These are phyloP conservation scores for Ascochyta viciae-villosae DNA, from an alignment of 2,329 filamentous ascomycete species.

Conservation along the genomic window DNA sequence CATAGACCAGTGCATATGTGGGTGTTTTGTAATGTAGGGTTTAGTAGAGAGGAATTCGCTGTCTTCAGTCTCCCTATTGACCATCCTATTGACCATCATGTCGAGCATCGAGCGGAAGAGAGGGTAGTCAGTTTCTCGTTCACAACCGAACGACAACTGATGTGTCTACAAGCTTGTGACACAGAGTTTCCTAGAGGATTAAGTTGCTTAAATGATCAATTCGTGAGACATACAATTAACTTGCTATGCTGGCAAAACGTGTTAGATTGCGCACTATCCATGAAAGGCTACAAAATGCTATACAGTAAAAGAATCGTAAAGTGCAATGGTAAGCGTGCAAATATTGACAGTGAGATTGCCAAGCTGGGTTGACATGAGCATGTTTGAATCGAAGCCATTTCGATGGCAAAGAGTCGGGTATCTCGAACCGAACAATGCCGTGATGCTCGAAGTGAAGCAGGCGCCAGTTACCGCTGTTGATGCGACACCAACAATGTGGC, in stretches of 20 bases:
- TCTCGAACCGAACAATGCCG: conserved; percentile 22
- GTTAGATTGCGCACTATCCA: background rate
- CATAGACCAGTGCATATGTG: background rate
- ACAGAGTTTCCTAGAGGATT: background rate
- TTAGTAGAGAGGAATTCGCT: background rate
- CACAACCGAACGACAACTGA: background rate
- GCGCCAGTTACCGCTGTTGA: background rate
- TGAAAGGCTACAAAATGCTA: background rate
- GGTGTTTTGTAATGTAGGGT: background rate
- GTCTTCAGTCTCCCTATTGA: background rate
- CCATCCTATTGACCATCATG: background rate
- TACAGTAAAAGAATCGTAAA: background rate
- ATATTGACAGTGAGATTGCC: background rate
- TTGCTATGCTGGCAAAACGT: conserved; percentile 7
- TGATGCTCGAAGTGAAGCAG: conserved; percentile 2
- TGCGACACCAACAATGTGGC: background rate
- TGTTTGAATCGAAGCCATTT: conserved; percentile 11
- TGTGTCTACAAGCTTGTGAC: background rate
- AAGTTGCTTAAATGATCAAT: background rate
- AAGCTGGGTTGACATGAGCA: background rate
- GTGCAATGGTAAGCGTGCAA: background rate
- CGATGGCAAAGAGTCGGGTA: conserved; percentile 20
- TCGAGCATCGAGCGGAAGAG: background rate
- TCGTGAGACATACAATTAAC: background rate
- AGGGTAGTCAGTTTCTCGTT: background rate